These are phyloP conservation scores for Balansia obtecta DNA, from an alignment of 2,329 filamentous ascomycete genomes.

Conservation along the genomic window DNA sequence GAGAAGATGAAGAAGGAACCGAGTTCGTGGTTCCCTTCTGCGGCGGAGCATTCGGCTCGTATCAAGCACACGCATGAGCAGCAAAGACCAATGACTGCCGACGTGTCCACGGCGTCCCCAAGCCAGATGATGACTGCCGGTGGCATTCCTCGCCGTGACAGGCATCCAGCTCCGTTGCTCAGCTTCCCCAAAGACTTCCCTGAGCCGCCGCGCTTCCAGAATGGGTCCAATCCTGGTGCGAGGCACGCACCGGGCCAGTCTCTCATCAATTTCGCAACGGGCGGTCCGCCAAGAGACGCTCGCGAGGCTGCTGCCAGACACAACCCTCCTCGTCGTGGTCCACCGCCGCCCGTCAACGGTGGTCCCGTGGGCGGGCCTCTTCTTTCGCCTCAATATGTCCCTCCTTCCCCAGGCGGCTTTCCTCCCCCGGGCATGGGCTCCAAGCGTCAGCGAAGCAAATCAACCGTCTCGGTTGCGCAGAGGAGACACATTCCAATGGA, in stretches of 20 bases:
- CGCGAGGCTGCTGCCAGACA: constrained; percentile 4
- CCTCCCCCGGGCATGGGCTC: constrained; percentile 2
- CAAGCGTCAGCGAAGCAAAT: constrained; percentile 1
- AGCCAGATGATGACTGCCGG: neutral
- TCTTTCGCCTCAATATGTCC: constrained; percentile 13
- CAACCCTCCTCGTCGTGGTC: constrained; percentile 7
- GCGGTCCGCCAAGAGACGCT: constrained; percentile 10
- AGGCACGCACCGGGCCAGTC: constrained; percentile 24
- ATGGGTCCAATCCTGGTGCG: constrained; percentile 38
- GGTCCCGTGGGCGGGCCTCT: neutral
- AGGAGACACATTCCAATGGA: constrained; percentile 1
- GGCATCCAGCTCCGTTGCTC: constrained; percentile 46
- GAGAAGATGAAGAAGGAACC: constrained; percentile 12
- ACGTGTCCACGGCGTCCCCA: constrained; percentile 5
- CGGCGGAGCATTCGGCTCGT: constrained; percentile 24
- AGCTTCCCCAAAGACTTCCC: constrained; percentile 50
- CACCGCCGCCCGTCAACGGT: constrained; percentile 1
- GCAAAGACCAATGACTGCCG: constrained; percentile 15
- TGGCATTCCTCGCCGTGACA: constrained; percentile 12
- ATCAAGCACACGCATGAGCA: constrained; percentile 12
- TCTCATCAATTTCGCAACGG: constrained; percentile 33
- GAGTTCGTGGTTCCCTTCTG: constrained; percentile 25
- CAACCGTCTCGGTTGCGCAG: neutral
- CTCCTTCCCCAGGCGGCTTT: constrained; percentile 7
- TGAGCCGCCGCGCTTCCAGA: constrained; percentile 46